phyloP scores from a whole-genome alignment of 1,284 basidiomycete species.

The Ustilago crameri region DNA sequence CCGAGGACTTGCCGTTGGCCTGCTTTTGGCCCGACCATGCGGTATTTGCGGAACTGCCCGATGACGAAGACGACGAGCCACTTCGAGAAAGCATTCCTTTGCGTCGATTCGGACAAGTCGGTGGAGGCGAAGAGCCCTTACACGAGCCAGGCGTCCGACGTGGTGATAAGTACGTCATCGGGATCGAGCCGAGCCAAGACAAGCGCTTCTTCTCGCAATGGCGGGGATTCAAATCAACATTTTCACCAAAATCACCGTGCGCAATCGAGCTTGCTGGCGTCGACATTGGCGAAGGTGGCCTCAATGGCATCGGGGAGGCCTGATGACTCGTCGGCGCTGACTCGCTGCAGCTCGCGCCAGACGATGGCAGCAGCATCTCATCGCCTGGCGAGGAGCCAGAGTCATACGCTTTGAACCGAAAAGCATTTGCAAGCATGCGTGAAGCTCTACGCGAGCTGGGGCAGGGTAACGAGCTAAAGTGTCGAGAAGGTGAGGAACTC shows the following conservation, averaged over 20 bases:
- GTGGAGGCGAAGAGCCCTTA: constrained; percentile 10
- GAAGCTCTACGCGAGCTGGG: constrained; percentile 7
- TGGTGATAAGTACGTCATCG: constrained; percentile 15
- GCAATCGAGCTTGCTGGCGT: constrained; percentile 18
- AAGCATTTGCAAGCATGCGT: constrained; percentile 5
- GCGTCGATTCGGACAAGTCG: constrained; percentile 1
- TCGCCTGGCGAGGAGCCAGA: neutral
- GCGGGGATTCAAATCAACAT: neutral
- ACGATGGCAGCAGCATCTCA: neutral
- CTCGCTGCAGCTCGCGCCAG: neutral
- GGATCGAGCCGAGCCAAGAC: constrained; percentile 27
- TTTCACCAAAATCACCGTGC: constrained; percentile 7
- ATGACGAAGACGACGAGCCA: constrained; percentile 18
- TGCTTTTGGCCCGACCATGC: neutral
- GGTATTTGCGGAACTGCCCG: neutral
- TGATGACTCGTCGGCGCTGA: constrained; percentile 14
- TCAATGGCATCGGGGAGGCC: constrained; percentile 20
- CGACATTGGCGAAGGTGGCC: constrained; percentile 10
- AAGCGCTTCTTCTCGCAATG: constrained; percentile 18
- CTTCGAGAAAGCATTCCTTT: neutral
- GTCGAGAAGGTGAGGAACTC: constrained; percentile 48
- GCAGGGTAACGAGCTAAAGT: constrained; percentile 24
- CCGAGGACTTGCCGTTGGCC: neutral
- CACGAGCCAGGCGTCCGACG: neutral
- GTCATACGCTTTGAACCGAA: neutral